Evolutionary conservation across 2,329 filamentous ascomycete genomes (phyloP).

Genomic region (Amauroascus verrucosus): DNA sequence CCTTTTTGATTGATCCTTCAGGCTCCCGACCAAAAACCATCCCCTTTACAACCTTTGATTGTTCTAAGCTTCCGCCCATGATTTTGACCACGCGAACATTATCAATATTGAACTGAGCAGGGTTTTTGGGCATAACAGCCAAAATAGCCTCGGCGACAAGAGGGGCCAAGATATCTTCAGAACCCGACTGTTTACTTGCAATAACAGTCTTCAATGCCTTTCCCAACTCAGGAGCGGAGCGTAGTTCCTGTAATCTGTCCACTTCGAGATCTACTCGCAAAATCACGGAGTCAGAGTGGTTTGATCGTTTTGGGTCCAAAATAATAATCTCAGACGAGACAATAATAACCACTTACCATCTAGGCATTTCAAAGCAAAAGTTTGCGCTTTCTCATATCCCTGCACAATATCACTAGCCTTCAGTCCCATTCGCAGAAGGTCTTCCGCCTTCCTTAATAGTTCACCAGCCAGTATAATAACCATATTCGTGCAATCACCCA

Average conservation of each 20-base stretch:
- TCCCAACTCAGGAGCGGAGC: conserved; percentile 70
- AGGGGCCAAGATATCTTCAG: conserved; percentile 74
- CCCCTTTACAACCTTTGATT: conserved; percentile 88
- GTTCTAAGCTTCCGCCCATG: conserved; percentile 91
- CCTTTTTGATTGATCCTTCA: conserved; percentile 86
- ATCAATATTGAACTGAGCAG: conserved; percentile 93
- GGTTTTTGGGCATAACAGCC: conserved; percentile 89
- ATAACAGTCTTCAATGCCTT: conserved; percentile 95
- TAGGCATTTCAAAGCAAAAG: conserved; percentile 71
- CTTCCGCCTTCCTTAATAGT: conserved; percentile 92
- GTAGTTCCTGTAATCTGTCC: conserved; percentile 79
- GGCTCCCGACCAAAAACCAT: conserved; percentile 98
- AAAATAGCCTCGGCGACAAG: conserved; percentile 78
- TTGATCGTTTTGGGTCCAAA: background rate
- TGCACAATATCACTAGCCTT: conserved; percentile 97
- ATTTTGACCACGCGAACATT: conserved; percentile 99
- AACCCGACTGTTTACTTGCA: conserved; percentile 91
- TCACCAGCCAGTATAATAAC: conserved; percentile 94
- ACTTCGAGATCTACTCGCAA: conserved; percentile 59
- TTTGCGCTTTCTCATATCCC: conserved; percentile 91
- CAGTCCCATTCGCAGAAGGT: conserved; percentile 88
- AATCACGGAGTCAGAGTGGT: background rate
- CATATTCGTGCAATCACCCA: conserved; percentile 96
- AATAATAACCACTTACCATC: conserved; percentile 48
- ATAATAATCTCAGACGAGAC: background rate